Evolutionary conservation across 2,329 filamentous ascomycete species (phyloP).

Genomic region (Calonectria crousiana): DNA sequence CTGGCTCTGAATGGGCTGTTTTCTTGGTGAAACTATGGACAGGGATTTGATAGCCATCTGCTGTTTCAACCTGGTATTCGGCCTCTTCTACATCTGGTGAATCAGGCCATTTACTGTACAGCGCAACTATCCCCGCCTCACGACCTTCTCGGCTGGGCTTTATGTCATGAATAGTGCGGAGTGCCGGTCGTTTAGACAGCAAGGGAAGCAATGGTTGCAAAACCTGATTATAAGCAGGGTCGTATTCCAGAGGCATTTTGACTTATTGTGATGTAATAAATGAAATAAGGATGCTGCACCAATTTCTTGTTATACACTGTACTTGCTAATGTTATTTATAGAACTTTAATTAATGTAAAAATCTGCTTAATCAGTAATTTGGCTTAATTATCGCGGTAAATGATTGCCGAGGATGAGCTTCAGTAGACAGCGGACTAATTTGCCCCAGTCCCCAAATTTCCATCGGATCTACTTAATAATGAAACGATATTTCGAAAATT

Average conservation of each 20-base stretch:
- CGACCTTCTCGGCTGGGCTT: background rate
- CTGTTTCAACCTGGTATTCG: background rate
- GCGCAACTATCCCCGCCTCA: background rate
- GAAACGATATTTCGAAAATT: no score
- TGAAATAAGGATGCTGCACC: no score
- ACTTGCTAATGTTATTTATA: background rate
- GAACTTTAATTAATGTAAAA: background rate
- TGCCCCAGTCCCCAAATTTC: no score
- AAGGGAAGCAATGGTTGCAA: background rate
- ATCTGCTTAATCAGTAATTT: background rate
- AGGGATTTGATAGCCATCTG: constrained; percentile 5
- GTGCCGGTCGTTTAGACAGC: background rate
- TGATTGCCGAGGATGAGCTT: background rate
- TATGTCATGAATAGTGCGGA: background rate
- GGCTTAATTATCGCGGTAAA: background rate
- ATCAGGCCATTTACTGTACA: background rate
- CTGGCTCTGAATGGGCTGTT: background rate
- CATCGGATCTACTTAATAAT: no score
- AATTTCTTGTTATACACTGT: background rate
- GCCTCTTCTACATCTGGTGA: background rate
- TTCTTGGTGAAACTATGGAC: background rate
- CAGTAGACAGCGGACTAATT: no score
- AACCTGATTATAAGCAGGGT: background rate
- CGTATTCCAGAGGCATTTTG: background rate
- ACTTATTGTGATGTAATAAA: no score